A percentile compares a stretch with the other conserved stretches of the same genome.
phyloP scores from a whole-genome alignment of 768 basidiomycete species.

The Phlegmacium glaucopus region DNA sequence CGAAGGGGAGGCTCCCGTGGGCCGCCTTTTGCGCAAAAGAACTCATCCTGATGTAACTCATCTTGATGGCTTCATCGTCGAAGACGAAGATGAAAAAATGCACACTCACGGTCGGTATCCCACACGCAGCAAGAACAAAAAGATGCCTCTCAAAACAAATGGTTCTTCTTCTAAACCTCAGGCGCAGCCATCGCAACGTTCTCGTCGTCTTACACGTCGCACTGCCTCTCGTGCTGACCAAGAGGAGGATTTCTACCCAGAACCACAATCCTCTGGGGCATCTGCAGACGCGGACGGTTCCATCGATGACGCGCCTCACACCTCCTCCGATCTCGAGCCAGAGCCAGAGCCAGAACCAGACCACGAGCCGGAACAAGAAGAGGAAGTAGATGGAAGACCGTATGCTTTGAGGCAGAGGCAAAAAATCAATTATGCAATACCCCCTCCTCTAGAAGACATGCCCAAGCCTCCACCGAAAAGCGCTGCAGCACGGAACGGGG shows the following conservation, averaged over 20 bases:
- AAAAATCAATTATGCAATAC: constrained; percentile 78
- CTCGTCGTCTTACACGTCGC: constrained; percentile 26
- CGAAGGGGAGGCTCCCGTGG: constrained; percentile 21
- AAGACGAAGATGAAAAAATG: constrained; percentile 42
- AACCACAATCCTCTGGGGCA: constrained; percentile 42
- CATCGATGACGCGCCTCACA: constrained; percentile 49
- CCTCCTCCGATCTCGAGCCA: constrained; percentile 41
- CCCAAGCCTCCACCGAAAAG: constrained; percentile 40
- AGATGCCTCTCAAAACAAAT: constrained; percentile 10
- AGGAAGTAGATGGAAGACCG: constrained; percentile 51
- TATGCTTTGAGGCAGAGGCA: constrained; percentile 66
- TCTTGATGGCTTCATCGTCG: constrained; percentile 26
- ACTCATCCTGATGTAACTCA: constrained; percentile 6
- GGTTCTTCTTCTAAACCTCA: constrained; percentile 7
- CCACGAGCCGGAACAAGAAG: constrained; percentile 41
- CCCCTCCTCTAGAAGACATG: constrained; percentile 77
- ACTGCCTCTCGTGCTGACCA: constrained; percentile 22
- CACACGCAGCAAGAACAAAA: constrained; percentile 39
- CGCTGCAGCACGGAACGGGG: constrained; percentile 26
- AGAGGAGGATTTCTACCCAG: constrained; percentile 45
- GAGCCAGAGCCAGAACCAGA: constrained; percentile 43
- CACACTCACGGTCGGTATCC: constrained; percentile 26
- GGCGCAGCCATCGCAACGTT: constrained; percentile 19
- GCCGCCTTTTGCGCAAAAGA: constrained; percentile 5
- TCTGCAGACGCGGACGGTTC: constrained; percentile 58